Base-by-base conservation (phyloP, 1,139 yeast genomes). In the Scheffersomyces segobiensis region DNA sequence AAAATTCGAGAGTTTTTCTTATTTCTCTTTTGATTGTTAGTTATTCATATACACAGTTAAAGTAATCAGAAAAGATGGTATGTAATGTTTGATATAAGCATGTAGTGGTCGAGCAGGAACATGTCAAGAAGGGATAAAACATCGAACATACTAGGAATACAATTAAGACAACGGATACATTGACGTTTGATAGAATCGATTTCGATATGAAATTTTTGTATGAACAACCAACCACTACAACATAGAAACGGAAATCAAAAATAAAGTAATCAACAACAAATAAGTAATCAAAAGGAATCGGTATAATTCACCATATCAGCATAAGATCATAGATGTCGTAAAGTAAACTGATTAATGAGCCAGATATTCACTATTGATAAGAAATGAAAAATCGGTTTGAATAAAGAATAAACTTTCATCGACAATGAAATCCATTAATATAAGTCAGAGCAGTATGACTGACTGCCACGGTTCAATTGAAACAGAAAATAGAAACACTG, bases 41-140 rank as follows among this genome's bases (percentile, higher is more conserved):
- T 48, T 24, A 48, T 48, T 20, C 50, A 48, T 48, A 48, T 32
- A 32, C 42, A 32, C 42, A 32, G 42, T 32, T 32, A 48, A 20
- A 66, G 65, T 70, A 74, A 73, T 67, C 72, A 71, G 65, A 72
- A 65, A 75, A 72, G 67, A 75, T 76, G 79, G 79, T 76, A 76
- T 74, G 79, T 76, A 65, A 57, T 55, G 54, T 22, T 22, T 22
- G 22, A 32, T 39, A 52, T 46, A 49, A 54, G 46, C 59, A 52
- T 53, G 60, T 54, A 55, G 48, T 55, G 56, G 55, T 52, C 55
- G 51, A 52, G 49, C 52, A 52, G 49, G 26, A 46, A 51, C 32
- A 49, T 47, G 50, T 20, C 50, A 57, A n/a, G 46, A 57, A 32
- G 21, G n/a, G 32, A 20, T 32, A 2, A 26, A 50, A 18, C 49